phyloP scores from a whole-genome alignment of 306 rosid genomes.

The Pyrus bretschneideri region DNA sequence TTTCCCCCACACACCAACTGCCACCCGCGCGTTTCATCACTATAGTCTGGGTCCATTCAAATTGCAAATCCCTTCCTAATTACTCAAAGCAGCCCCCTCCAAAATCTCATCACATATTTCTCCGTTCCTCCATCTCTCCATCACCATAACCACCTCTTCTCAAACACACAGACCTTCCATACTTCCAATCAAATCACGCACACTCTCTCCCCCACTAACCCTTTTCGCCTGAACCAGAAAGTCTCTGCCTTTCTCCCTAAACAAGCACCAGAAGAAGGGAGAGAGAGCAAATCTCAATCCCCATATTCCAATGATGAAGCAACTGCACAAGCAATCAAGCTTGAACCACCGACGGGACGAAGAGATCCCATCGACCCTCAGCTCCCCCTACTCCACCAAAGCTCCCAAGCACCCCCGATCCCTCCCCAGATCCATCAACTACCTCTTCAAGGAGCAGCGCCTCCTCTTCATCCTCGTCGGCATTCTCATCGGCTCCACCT shows the following conservation, averaged over 20 bases:
- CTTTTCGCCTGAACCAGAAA: not conserved
- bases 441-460: conserved; percentile 72
- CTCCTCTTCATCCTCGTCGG: conserved; percentile 81
- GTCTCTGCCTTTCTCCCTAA: not conserved
- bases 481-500: conserved; percentile 79
- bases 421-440: conserved; percentile 85
- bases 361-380: conserved; percentile 35
- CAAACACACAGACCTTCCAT: not conserved
- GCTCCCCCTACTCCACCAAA: conserved; percentile 72
- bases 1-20: not conserved
- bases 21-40: not conserved
- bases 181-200: no score
- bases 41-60: not conserved
- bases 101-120: not conserved
- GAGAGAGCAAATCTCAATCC: not conserved
- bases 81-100: not conserved
- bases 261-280: not conserved
- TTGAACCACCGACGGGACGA: conserved; percentile 68
- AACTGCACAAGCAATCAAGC: conserved; percentile 59
- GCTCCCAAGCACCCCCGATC: conserved; percentile 61
- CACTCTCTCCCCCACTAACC: not conserved
- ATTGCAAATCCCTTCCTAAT: not conserved
- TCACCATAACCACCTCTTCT: not conserved
- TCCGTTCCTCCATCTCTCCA: no score
- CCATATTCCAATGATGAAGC: conserved; percentile 42